These are phyloP conservation scores for Penicillium sp. DNA, from an alignment of 2,329 filamentous ascomycete genomes.

Conservation along the genomic window DNA sequence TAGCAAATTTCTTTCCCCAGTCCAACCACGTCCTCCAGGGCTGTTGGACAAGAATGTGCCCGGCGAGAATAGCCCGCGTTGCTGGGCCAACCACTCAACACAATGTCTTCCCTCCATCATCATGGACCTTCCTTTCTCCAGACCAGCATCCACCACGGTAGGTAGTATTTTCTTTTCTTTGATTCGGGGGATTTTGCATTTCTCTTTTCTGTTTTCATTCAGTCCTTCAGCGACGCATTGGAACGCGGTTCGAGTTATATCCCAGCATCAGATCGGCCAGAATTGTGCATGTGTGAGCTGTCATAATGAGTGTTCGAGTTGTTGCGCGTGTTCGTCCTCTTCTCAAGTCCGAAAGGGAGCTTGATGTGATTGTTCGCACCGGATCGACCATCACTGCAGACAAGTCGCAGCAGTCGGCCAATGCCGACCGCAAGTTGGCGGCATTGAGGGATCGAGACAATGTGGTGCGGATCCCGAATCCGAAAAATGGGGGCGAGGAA, in stretches of 20 bases:
- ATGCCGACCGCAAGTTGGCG: conserved; percentile 24
- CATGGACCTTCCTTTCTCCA: conserved; percentile 12
- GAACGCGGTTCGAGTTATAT: neutral
- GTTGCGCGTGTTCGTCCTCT: conserved; percentile 87
- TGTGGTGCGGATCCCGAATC: conserved; percentile 83
- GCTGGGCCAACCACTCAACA: conserved; percentile 6
- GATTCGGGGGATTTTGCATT: conserved; percentile 11
- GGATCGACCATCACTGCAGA: conserved; percentile 39
- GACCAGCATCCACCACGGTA: conserved; percentile 18
- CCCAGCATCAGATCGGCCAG: too few species aligned
- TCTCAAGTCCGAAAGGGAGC: conserved; percentile 75
- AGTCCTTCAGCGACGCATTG: conserved; percentile 9
- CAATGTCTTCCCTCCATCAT: conserved; percentile 6
- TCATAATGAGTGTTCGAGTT: conserved; percentile 61
- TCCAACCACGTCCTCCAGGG: too few species aligned
- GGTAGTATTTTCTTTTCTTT: conserved; percentile 15
- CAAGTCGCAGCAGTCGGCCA: conserved; percentile 20
- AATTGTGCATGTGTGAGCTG: conserved; percentile 10
- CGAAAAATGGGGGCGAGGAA: conserved; percentile 84
- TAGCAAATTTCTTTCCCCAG: too few species aligned
- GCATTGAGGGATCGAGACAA: conserved; percentile 51
- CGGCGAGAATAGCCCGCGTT: neutral
- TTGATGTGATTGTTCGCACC: conserved; percentile 77
- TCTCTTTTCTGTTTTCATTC: conserved; percentile 8
- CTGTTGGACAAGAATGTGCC: conserved; percentile 1